These are phyloP conservation scores for Populus hybrid DNA, from an alignment of 441 rosid genomes.

Conservation along the genomic window DNA sequence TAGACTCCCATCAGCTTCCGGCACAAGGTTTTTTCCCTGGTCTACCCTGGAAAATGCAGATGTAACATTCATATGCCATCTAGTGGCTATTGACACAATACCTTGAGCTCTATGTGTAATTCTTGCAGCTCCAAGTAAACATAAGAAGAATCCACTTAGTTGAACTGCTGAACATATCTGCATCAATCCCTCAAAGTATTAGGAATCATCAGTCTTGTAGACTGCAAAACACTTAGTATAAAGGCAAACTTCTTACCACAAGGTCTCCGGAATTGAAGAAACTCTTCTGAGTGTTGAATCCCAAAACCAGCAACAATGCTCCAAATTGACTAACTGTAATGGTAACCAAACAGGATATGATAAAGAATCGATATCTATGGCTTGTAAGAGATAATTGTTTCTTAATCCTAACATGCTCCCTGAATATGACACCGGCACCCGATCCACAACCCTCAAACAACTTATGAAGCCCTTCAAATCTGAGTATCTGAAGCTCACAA, in stretches of 20 bases:
- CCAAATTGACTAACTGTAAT: conserved; percentile 64
- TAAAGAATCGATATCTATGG: conserved; percentile 67
- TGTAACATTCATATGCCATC: conserved; percentile 71
- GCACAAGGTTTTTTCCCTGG: conserved; percentile 20
- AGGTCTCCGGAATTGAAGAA: conserved; percentile 80
- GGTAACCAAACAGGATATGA: conserved; percentile 51
- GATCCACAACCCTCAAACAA: conserved; percentile 56
- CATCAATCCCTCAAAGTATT: background rate
- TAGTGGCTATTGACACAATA: conserved; percentile 56
- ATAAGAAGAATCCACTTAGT: conserved; percentile 67
- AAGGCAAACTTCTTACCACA: conserved; percentile 36
- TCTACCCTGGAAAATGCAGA: conserved; percentile 33
- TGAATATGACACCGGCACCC: conserved; percentile 40
- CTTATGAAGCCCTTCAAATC: conserved; percentile 59
- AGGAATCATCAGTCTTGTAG: background rate
- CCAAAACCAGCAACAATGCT: conserved; percentile 55
- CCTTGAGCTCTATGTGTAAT: conserved; percentile 92
- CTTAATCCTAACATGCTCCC: conserved; percentile 65
- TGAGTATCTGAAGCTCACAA: conserved; percentile 73
- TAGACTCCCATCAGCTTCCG: conserved; percentile 2
- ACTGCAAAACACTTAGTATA: background rate
- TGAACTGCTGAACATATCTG: conserved; percentile 82
- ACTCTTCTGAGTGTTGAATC: conserved; percentile 47
- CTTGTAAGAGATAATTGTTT: conserved; percentile 65
- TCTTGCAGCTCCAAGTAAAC: no score